Conservation (phyloP, 2,329 filamentous ascomycete genomes). For the Colletotrichum sp. region DNA sequence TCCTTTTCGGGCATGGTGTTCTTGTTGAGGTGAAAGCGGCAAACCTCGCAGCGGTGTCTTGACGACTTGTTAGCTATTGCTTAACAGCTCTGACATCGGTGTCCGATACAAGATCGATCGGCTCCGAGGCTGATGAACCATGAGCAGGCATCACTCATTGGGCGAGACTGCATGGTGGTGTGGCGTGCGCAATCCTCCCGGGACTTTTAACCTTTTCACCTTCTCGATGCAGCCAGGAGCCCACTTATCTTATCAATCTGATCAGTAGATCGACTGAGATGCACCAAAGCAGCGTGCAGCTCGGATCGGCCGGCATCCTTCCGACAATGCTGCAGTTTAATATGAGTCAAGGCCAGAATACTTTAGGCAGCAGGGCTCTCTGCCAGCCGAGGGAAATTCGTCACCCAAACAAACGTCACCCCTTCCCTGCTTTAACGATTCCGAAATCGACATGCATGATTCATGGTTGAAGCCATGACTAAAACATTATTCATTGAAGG, state of each 20-base stretch:
- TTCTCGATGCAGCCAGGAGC: not conserved
- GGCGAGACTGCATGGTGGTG: not conserved
- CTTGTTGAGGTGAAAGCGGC: rapidly evolving
- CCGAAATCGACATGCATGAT: not conserved
- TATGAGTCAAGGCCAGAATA: not conserved
- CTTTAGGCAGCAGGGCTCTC: not conserved
- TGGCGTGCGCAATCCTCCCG: not conserved
- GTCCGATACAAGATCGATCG: not conserved
- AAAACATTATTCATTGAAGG: too few species aligned
- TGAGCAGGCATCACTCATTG: not conserved
- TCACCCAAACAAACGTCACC: not conserved
- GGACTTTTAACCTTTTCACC: not conserved
- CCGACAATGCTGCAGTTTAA: not conserved
- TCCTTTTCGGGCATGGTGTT: not conserved
- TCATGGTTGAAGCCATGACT: too few species aligned
- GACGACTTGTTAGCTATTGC: not conserved
- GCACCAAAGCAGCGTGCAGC: rapidly evolving
- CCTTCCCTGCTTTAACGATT: rapidly evolving
- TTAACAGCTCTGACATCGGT: not conserved
- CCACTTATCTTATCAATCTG: not conserved
- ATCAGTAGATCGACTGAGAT: not conserved
- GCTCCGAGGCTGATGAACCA: not conserved
- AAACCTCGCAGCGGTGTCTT: rapidly evolving
- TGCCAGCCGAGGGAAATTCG: not conserved
- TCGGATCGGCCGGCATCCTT: too few species aligned